These are phyloP conservation scores for Ottelia alismoides DNA, from an alignment of 106 monocot species.

Conservation along the genomic window DNA sequence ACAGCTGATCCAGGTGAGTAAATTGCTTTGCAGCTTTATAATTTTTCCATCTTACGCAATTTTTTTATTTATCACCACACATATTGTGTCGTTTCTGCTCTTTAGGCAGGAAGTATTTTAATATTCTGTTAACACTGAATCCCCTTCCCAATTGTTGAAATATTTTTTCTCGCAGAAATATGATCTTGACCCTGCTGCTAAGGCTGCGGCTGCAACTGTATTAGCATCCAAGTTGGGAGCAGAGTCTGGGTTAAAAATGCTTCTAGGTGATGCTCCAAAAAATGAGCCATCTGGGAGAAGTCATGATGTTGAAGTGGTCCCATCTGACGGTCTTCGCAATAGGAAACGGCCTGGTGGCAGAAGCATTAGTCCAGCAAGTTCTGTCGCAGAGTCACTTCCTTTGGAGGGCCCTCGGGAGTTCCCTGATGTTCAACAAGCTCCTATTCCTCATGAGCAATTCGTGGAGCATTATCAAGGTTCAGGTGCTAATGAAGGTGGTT, in stretches of 20 bases:
- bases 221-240: conserved; percentile 69
- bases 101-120: no score
- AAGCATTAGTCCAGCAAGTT: no score
- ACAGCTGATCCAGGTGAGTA: conserved; percentile 74
- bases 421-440: no score
- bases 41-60: no score
- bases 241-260: conserved; percentile 69
- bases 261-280: conserved; percentile 47
- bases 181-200: conserved; percentile 82
- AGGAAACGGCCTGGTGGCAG: conserved; percentile 30
- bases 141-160: no score
- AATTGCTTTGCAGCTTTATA: no score
- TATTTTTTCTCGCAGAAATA: conserved; percentile 83
- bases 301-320: conserved; percentile 23
- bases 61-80: no score
- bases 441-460: no score
- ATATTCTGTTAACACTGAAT: no score
- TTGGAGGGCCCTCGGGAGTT: no score
- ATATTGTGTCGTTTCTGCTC: no score
- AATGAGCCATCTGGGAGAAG: conserved; percentile 7
- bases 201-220: conserved; percentile 78
- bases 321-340: conserved; percentile 43
- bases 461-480: conserved; percentile 42
- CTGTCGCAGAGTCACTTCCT: no score
- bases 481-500: conserved; percentile 33